Conservation (phyloP, 2,329 filamentous ascomycete species). For the Plectosphaerella plurivora region DNA sequence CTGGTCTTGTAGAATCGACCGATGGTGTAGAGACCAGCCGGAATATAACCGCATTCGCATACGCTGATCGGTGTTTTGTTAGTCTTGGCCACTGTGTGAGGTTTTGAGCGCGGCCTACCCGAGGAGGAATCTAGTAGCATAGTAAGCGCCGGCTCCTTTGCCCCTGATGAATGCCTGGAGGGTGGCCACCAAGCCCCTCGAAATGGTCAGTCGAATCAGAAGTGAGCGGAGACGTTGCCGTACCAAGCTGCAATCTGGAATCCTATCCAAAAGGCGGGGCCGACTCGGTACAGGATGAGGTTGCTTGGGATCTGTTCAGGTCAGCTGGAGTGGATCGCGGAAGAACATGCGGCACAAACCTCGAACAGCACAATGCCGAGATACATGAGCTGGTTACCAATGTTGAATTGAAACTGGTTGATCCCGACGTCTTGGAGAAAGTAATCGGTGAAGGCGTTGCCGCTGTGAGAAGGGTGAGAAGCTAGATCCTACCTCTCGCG, state of each 20-base stretch:
- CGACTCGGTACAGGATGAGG: conserved; percentile 39
- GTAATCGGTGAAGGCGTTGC: conserved; percentile 9
- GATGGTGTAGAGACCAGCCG: conserved; percentile 39
- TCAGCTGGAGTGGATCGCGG: background rate
- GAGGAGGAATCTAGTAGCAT: conserved; percentile 31
- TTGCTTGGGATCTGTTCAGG: conserved; percentile 36
- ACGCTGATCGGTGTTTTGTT: background rate
- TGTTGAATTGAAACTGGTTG: conserved; percentile 45
- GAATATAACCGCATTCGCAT: conserved; percentile 31
- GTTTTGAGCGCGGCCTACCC: conserved; percentile 10
- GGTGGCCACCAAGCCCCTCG: conserved; percentile 25
- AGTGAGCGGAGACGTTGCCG: too few species aligned
- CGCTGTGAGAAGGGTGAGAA: background rate
- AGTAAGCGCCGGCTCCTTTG: conserved; percentile 14
- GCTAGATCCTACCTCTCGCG: too few species aligned
- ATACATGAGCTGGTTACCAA: conserved; percentile 45
- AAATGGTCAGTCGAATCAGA: too few species aligned
- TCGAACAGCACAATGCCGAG: conserved; percentile 41
- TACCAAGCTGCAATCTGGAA: conserved; percentile 35
- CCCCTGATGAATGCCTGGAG: conserved; percentile 30
- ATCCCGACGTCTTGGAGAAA: conserved; percentile 47
- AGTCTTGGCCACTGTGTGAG: background rate
- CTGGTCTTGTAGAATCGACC: conserved; percentile 40
- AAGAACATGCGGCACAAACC: conserved; percentile 7
- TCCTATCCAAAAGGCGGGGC: conserved; percentile 40